Evolutionary conservation across 1,139 yeast genomes (phyloP).

Genomic region (Diutina sp.): DNA sequence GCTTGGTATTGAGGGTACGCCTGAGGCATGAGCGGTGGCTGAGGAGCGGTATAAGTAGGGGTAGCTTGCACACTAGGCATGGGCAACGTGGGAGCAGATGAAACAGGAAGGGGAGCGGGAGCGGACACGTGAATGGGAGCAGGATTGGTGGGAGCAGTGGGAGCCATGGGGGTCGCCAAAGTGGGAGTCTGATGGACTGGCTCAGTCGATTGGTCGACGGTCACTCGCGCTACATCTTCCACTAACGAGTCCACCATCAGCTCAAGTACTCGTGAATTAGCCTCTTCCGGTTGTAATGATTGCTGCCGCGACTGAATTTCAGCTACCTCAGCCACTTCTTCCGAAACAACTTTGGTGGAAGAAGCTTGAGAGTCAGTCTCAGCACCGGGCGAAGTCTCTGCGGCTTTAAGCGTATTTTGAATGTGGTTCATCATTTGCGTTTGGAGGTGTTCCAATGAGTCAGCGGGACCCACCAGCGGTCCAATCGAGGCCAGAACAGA

Average conservation of each 20-base stretch:
- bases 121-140: too few relatives aligned
- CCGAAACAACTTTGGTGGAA: too few relatives aligned
- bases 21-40: neutral
- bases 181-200: neutral
- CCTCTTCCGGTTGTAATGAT: neutral
- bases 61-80: too few relatives aligned
- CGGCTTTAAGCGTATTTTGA: neutral
- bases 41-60: neutral
- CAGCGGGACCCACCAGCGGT: neutral
- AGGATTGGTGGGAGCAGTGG: neutral
- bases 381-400: neutral
- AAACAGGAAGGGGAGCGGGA: too few relatives aligned
- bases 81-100: too few relatives aligned
- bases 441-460: neutral
- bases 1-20: neutral
- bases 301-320: neutral
- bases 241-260: slow-evolving; percentile 1
- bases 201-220: neutral
- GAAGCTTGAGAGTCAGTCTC: neutral
- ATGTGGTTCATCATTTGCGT: neutral
- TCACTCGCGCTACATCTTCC: neutral
- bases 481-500: neutral
- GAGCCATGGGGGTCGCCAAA: neutral
- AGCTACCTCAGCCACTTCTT: neutral
- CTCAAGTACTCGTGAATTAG: neutral